phyloP scores from a whole-genome alignment of 2,329 filamentous ascomycete species.

The Xylariaceae sp. region DNA sequence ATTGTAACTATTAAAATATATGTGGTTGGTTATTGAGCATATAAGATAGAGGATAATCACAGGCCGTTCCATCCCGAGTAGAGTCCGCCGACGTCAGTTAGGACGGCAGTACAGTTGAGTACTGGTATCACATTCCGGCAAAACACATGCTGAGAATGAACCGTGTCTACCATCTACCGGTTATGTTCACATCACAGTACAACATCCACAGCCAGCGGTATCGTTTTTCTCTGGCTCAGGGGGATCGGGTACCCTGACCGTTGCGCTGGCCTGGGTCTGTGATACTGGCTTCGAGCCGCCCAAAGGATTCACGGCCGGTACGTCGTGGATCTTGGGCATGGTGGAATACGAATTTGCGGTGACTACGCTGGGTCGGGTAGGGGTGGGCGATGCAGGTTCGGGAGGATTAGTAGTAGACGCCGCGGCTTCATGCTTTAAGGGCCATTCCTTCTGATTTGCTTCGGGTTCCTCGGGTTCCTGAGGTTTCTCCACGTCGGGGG shows the following conservation, averaged over 20 bases:
- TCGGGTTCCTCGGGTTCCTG: conserved; percentile 41
- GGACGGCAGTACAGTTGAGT: conserved; percentile 2
- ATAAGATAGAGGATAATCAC: conserved; percentile 8
- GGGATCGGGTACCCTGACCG: conserved; percentile 44
- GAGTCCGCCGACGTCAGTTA: not conserved
- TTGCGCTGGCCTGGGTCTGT: conserved; percentile 42
- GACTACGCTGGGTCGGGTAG: conserved; percentile 36
- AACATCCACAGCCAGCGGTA: conserved; percentile 62
- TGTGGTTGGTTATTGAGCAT: conserved; percentile 15
- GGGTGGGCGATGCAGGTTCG: conserved; percentile 32
- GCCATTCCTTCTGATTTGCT: conserved; percentile 50
- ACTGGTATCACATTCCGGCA: conserved; percentile 1
- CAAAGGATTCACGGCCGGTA: conserved; percentile 36
- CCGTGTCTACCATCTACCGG: not conserved
- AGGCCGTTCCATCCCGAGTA: conserved; percentile 5
- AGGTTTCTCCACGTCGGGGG: conserved; percentile 39
- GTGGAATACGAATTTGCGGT: conserved; percentile 52
- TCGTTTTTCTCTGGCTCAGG: conserved; percentile 45
- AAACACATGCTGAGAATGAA: conserved; percentile 5
- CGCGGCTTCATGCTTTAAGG: conserved; percentile 45
- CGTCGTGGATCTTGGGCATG: conserved; percentile 54
- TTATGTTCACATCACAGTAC: conserved; percentile 61
- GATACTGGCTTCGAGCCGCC: conserved; percentile 43
- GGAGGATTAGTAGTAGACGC: conserved; percentile 31
- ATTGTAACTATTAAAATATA: conserved; percentile 19